Conservation (phyloP, 768 basidiomycete species). For the Tylopilus intermedius region DNA sequence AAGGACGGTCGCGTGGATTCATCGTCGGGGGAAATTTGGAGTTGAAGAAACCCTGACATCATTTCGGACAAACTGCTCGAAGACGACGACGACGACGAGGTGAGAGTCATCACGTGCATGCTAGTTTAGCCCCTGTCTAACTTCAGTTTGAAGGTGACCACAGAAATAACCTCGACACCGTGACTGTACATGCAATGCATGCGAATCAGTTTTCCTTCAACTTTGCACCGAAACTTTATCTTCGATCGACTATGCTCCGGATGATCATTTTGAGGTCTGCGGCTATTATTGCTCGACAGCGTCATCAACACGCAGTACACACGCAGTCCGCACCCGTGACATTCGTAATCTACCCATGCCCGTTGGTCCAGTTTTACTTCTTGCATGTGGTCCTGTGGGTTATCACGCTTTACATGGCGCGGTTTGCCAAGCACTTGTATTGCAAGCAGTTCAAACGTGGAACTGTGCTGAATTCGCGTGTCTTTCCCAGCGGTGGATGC, state of each 20-base stretch:
- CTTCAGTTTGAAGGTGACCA: background rate
- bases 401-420: background rate
- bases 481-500: no score
- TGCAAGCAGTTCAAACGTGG: background rate
- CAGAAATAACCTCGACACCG: no score
- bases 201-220: no score
- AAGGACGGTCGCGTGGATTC: conserved; percentile 50
- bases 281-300: background rate
- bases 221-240: no score
- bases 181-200: no score
- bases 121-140: background rate
- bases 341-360: background rate
- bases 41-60: conserved; percentile 42
- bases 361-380: no score
- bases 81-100: no score
- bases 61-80: background rate
- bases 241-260: no score
- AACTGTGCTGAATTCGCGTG: no score
- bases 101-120: background rate
- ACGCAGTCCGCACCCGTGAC: background rate
- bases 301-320: background rate
- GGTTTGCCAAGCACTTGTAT: no score
- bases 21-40: conserved; percentile 51
- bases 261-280: no score
- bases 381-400: background rate